Percentiles rank a stretch among this genome's conserved stretches.
These are phyloP conservation scores for Arachis monticola DNA, from an alignment of 331 rosid genomes.

Conservation along the genomic window DNA sequence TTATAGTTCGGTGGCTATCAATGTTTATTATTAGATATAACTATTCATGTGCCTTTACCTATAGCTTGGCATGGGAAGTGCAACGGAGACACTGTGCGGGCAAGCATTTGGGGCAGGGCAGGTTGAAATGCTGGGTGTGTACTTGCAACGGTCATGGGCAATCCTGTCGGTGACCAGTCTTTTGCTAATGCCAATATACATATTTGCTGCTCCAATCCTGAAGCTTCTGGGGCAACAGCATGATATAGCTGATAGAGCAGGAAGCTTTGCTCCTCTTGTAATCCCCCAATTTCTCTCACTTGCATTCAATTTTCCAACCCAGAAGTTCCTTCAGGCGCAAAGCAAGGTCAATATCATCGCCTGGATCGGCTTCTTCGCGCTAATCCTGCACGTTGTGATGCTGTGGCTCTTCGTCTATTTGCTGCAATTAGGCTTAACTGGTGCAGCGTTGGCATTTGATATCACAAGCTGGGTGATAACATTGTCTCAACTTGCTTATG, in stretches of 20 bases:
- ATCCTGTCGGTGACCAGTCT: conserved; percentile 54
- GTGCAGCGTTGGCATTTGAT: conserved; percentile 77
- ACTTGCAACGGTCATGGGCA: conserved; percentile 83
- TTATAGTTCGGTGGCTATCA: too few relatives aligned
- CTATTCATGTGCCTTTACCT: not conserved
- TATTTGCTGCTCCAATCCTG: conserved; percentile 68
- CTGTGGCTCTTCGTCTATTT: conserved; percentile 66
- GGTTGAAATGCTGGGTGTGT: conserved; percentile 72
- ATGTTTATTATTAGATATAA: too few relatives aligned
- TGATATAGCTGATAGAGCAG: conserved; percentile 74
- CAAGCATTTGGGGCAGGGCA: conserved; percentile 96
- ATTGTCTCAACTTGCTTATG: conserved; percentile 65
- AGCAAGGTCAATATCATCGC: conserved; percentile 74
- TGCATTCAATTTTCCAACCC: conserved; percentile 72
- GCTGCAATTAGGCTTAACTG: conserved; percentile 62
- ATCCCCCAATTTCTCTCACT: conserved; percentile 81
- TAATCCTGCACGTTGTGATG: conserved; percentile 56
- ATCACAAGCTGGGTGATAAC: conserved; percentile 69
- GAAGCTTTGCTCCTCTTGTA: conserved; percentile 49
- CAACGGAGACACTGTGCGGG: conserved; percentile 88
- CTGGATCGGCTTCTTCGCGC: conserved; percentile 65
- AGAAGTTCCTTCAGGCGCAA: conserved; percentile 88
- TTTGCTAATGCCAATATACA: conserved; percentile 63
- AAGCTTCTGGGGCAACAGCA: conserved; percentile 70
- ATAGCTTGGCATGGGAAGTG: conserved; percentile 97